Evolutionary conservation across 2,329 filamentous ascomycete species (phyloP).

Genomic region (Helicocarpus griseus): DNA sequence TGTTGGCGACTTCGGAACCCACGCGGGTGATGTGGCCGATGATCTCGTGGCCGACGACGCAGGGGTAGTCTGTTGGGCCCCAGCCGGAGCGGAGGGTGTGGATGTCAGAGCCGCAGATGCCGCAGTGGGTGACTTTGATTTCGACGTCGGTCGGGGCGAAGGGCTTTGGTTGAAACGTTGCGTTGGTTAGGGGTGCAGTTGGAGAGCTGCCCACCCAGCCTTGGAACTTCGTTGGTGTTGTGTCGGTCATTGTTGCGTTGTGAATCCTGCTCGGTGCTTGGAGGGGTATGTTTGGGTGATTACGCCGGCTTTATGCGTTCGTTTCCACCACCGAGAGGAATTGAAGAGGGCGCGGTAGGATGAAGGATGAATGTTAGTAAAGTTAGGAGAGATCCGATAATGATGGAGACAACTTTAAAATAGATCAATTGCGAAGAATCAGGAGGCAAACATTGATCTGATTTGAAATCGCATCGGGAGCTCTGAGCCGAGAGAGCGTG

Average conservation of each 20-base stretch:
- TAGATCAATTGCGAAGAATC: background rate
- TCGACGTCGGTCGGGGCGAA: constrained; percentile 55
- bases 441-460: background rate
- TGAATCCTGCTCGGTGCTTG: background rate
- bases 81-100: constrained; percentile 48
- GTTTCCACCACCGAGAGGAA: background rate
- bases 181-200: constrained; percentile 23
- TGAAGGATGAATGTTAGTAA: background rate
- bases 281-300: background rate
- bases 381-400: too few relatives aligned
- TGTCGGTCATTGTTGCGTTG: background rate
- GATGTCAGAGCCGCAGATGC: constrained; percentile 55
- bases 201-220: constrained; percentile 32
- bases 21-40: constrained; percentile 60
- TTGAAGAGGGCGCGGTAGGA: background rate
- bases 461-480: background rate
- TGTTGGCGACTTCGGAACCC: constrained; percentile 52
- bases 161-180: constrained; percentile 30
- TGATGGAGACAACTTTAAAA: too few relatives aligned
- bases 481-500: background rate
- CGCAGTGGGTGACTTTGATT: constrained; percentile 56
- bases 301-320: too few relatives aligned
- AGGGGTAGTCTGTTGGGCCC: constrained; percentile 41
- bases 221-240: constrained; percentile 17
- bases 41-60: constrained; percentile 52